A percentile compares a stretch with the other conserved stretches of the same genome.
Evolutionary conservation across 139 green algal species (phyloP).

Genomic region (Haematococcus sp.): DNA sequence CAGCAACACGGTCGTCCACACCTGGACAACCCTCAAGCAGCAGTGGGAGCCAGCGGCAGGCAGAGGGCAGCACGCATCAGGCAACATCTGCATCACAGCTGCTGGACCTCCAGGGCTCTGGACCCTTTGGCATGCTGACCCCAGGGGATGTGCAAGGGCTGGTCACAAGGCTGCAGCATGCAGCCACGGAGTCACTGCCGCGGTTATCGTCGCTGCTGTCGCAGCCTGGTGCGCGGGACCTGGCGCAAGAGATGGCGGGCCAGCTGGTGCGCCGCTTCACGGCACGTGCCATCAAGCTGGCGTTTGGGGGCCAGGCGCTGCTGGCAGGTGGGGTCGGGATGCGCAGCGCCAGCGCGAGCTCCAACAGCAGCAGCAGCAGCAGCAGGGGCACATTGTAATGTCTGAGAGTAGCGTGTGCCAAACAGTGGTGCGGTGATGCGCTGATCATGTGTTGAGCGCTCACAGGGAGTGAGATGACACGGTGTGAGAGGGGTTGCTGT

Average conservation of each 20-base stretch:
- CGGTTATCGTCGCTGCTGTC: conserved; percentile 45
- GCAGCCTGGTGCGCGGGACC: conserved; percentile 55
- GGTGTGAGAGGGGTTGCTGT: too few relatives aligned
- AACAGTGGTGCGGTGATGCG: too few relatives aligned
- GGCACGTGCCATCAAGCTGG: conserved; percentile 73
- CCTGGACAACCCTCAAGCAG: conserved; percentile 56
- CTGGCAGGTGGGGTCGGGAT: neutral
- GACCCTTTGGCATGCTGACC: conserved; percentile 43
- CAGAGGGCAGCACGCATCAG: too few relatives aligned
- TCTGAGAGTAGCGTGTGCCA: too few relatives aligned
- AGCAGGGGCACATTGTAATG: too few relatives aligned
- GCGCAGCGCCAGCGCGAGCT: too few relatives aligned
- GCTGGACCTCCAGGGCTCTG: conserved; percentile 25
- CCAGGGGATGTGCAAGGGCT: conserved; percentile 37
- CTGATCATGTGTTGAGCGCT: too few relatives aligned
- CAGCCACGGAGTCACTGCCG: conserved; percentile 25
- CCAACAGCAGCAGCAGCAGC: too few relatives aligned
- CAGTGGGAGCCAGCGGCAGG: conserved; percentile 48
- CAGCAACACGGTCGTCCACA: conserved; percentile 33
- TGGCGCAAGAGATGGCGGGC: conserved; percentile 52
- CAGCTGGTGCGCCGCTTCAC: conserved; percentile 63
- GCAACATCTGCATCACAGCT: too few relatives aligned
- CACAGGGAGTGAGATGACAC: too few relatives aligned
- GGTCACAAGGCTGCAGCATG: conserved; percentile 20
- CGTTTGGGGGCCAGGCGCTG: conserved; percentile 30